A percentile compares a stretch with the other conserved stretches of the same genome.
These are phyloP conservation scores for Wickerhamomyces canadensis DNA, from an alignment of 805 yeast genomes.

Conservation along the genomic window DNA sequence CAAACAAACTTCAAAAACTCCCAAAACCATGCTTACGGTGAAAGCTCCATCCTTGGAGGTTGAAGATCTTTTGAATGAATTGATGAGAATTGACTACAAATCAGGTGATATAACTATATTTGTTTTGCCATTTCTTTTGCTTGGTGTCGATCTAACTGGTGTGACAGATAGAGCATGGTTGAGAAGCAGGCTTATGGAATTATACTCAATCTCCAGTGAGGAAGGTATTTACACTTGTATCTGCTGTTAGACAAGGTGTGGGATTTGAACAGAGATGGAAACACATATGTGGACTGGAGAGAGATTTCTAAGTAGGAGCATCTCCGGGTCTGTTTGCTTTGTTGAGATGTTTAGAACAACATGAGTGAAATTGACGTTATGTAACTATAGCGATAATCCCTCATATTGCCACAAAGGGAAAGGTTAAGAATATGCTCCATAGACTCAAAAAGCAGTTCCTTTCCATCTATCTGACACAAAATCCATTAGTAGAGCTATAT, in stretches of 20 bases:
- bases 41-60: slow-evolving; percentile 4
- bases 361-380: too few relatives aligned
- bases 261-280: neutral
- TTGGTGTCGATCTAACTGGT: neutral
- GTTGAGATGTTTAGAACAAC: too few relatives aligned
- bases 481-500: too few relatives aligned
- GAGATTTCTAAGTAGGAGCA: neutral
- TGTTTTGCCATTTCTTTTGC: slow-evolving; percentile 1
- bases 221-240: slow-evolving; percentile 1
- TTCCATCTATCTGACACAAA: too few relatives aligned
- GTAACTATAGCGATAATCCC: too few relatives aligned
- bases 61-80: slow-evolving; percentile 1
- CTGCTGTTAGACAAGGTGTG: slow-evolving; percentile 1
- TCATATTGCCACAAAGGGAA: too few relatives aligned
- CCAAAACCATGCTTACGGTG: slow-evolving; percentile 11
- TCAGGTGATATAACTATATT: neutral
- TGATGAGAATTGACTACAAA: neutral
- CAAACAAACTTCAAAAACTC: slow-evolving; percentile 10
- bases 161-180: neutral
- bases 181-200: neutral
- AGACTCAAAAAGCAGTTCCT: too few relatives aligned
- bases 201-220: neutral
- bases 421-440: too few relatives aligned
- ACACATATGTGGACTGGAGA: slow-evolving; percentile 1
- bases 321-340: neutral